Evolutionary conservation across 2,329 filamentous ascomycete genomes (phyloP).

Genomic region (Trichoderma gracile): DNA sequence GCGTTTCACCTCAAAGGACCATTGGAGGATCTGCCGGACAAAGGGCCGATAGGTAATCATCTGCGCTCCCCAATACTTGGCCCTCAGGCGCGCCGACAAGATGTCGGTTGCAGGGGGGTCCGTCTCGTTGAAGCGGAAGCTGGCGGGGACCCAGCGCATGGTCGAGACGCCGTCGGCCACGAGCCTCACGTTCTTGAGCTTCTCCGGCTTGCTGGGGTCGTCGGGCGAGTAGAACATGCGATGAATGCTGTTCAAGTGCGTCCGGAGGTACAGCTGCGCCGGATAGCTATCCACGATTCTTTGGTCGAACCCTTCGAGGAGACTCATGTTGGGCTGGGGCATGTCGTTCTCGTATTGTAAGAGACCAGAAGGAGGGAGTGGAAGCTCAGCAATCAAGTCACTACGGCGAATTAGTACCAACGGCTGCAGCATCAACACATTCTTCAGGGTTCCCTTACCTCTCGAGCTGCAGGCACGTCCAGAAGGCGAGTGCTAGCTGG

Average conservation of each 20-base stretch:
- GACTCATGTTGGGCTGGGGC: constrained; percentile 62
- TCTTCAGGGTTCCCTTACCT: constrained; percentile 55
- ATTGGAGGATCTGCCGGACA: constrained; percentile 57
- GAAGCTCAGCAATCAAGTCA: constrained; percentile 88
- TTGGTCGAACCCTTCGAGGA: constrained; percentile 46
- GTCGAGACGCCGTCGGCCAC: constrained; percentile 47
- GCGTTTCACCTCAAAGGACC: constrained; percentile 43
- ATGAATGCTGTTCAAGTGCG: constrained; percentile 65
- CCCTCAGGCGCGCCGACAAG: constrained; percentile 78
- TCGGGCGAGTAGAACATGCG: constrained; percentile 54
- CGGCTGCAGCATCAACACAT: neutral
- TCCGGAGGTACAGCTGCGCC: constrained; percentile 64
- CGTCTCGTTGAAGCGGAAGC: constrained; percentile 61
- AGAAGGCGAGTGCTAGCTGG: constrained; percentile 74
- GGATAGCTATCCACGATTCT: constrained; percentile 60
- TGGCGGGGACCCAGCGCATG: constrained; percentile 50
- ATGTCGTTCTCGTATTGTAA: constrained; percentile 64
- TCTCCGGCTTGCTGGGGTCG: constrained; percentile 36
- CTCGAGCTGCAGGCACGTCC: constrained; percentile 91
- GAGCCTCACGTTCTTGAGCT: constrained; percentile 50
- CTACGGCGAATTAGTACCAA: constrained; percentile 45
- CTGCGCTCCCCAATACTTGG: constrained; percentile 91
- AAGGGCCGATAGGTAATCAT: constrained; percentile 89
- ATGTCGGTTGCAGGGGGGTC: constrained; percentile 75
- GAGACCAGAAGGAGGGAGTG: constrained; percentile 60